These are phyloP conservation scores for Clonostachys rhizophaga DNA, from an alignment of 2,329 filamentous ascomycete species.

Conservation along the genomic window DNA sequence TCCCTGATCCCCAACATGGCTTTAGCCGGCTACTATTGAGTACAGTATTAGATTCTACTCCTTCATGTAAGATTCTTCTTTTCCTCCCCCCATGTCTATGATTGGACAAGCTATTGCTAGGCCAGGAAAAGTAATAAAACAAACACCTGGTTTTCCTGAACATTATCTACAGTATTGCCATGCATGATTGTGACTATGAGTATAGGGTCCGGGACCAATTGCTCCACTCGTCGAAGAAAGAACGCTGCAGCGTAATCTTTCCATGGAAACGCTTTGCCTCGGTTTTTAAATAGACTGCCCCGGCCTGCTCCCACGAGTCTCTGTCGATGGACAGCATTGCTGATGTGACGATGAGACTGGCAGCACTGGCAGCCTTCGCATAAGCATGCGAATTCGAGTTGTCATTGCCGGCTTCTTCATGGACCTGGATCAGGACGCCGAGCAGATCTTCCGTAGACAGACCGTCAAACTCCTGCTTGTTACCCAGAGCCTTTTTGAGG, in stretches of 20 bases:
- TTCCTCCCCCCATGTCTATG: too few species aligned
- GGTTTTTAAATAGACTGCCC: slow-evolving; percentile 60
- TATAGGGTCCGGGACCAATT: slow-evolving; percentile 60
- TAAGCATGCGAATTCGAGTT: slow-evolving; percentile 67
- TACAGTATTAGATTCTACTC: too few species aligned
- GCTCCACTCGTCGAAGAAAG: slow-evolving; percentile 68
- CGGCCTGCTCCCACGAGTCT: slow-evolving; percentile 46
- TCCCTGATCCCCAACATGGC: too few species aligned
- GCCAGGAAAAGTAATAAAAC: too few species aligned
- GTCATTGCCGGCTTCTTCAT: slow-evolving; percentile 60
- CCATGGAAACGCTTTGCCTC: slow-evolving; percentile 53
- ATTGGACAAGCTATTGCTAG: too few species aligned
- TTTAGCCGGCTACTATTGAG: too few species aligned
- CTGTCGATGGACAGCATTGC: slow-evolving; percentile 52
- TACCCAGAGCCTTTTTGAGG: slow-evolving; percentile 49
- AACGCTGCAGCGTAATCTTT: slow-evolving; percentile 54
- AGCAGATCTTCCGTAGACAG: slow-evolving; percentile 43
- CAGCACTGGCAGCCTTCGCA: slow-evolving; percentile 68
- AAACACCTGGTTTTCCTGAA: too few species aligned
- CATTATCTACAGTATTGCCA: too few species aligned
- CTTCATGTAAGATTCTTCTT: too few species aligned
- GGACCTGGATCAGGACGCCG: slow-evolving; percentile 59
- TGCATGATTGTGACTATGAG: too few species aligned
- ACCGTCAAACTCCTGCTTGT: slow-evolving; percentile 13
- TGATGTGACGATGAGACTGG: slow-evolving; percentile 63